phyloP scores from a whole-genome alignment of 495 filamentous ascomycete species.

The Staphylotrichum longicolle region DNA sequence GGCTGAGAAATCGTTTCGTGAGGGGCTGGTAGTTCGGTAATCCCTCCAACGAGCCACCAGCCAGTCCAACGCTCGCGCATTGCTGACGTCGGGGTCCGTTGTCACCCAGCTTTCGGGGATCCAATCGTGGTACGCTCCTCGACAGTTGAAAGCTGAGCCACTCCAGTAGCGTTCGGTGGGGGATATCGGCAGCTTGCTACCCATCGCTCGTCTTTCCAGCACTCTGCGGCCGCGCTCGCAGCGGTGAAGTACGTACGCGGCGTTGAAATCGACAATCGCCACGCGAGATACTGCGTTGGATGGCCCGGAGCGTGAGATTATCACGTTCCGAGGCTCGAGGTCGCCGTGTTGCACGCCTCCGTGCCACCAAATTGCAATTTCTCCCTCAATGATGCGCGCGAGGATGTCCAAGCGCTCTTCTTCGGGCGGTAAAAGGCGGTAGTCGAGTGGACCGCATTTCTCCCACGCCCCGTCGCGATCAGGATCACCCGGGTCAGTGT shows the following conservation, averaged over 20 bases:
- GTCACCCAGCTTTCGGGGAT: neutral
- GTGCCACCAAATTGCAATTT: neutral
- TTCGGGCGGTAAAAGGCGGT: conserved; percentile 7
- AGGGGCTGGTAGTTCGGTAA: too few relatives aligned
- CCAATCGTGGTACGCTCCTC: neutral
- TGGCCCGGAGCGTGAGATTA: neutral
- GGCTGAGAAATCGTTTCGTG: too few relatives aligned
- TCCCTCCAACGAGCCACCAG: too few relatives aligned
- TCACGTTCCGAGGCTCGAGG: conserved; percentile 11
- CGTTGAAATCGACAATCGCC: conserved; percentile 11
- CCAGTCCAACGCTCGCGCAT: neutral
- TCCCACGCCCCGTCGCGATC: neutral
- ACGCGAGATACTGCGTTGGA: neutral
- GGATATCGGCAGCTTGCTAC: neutral
- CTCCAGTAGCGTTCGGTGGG: neutral
- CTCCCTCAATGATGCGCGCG: conserved; percentile 5
- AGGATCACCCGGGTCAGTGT: neutral
- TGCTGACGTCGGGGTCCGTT: neutral
- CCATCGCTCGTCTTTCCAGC: neutral
- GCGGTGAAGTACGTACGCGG: neutral
- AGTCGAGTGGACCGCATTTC: neutral
- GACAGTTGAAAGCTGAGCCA: neutral
- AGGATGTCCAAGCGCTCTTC: conserved; percentile 3
- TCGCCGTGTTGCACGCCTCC: neutral
- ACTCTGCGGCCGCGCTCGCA: neutral